Conservation (phyloP, 495 filamentous ascomycete genomes). For the Terfezia claveryi region DNA sequence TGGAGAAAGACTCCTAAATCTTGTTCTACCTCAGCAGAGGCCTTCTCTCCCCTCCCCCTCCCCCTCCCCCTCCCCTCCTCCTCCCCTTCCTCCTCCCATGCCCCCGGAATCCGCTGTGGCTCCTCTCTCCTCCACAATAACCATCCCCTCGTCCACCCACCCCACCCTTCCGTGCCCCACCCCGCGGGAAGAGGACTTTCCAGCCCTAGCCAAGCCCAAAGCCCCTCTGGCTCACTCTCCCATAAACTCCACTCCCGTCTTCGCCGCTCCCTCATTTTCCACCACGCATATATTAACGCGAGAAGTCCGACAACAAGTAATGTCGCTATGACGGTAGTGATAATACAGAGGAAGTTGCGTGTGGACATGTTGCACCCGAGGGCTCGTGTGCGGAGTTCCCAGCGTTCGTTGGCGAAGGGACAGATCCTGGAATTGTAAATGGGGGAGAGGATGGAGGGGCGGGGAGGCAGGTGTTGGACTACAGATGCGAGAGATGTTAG, state of each 20-base stretch:
- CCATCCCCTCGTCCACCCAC: slow-evolving; percentile 4
- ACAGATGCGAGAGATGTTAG: neutral
- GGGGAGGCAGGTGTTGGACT: slow-evolving; percentile 30
- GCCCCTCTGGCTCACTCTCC: neutral
- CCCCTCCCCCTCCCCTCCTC: neutral
- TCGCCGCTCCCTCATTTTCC: neutral
- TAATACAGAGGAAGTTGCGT: neutral
- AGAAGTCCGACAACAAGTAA: neutral
- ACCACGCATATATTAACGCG: neutral
- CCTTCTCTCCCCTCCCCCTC: neutral
- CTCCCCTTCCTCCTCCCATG: neutral
- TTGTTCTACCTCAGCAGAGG: neutral
- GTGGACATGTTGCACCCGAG: slow-evolving; percentile 32
- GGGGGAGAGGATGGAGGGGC: slow-evolving; percentile 28
- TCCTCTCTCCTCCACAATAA: slow-evolving; percentile 6
- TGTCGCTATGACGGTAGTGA: neutral
- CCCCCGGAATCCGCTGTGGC: neutral
- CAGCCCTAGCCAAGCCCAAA: neutral
- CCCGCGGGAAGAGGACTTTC: neutral
- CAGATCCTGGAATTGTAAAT: slow-evolving; percentile 25
- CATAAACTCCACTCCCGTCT: slow-evolving; percentile 2
- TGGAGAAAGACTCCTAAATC: neutral
- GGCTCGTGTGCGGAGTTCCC: slow-evolving; percentile 28
- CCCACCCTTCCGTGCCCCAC: neutral
- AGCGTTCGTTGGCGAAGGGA: slow-evolving; percentile 28